Base-by-base conservation (phyloP, 805 yeast genomes). In the Schwanniomyces vanrijiae region DNA sequence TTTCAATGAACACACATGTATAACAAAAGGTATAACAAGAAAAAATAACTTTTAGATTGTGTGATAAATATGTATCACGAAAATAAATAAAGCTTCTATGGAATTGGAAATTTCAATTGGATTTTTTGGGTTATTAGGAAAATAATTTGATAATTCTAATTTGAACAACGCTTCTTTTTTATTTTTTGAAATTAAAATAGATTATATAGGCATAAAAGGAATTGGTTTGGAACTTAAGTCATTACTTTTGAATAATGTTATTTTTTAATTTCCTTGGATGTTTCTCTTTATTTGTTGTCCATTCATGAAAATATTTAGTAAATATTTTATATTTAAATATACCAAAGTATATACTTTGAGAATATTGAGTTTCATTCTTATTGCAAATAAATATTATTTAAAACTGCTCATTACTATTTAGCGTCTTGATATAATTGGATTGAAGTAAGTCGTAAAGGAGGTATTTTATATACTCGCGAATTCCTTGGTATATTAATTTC, bases 291-390 rank as follows among this genome's bases (percentile, higher is more conserved):
- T 63, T 66, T 76, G 9, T 60, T 81, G 34, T 84, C 86, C 1
- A 48, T 68, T 2, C 71, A 79, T 63, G 94, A 87, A 58, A 55
- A 85, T 33, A 69, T 80, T 29, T 87, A 90, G 91, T 78, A 88
- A 1, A 66, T 84, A 45, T 75, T 85, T 77, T 10, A 70, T 80
- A 39, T 83, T 75, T 56, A 73, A 71, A 52, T 82, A 75, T 39
- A 71, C 74, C 19, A 71, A 68, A 9, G 77, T 78, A 13, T 64
- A 69, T 2, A 80, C 80, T 42, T 65, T 88, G 33, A 78, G 81
- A 60, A 89, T 79, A 1, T 64, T 83, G 37, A 67, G 94, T 43
- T 86, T 86, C 55, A 73, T 86, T 35, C 73, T 86, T 48, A 78
- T 80, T 0, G 82, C 83, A 60, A 94, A 88, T 61, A 81, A 88